Evolutionary conservation across 2,329 filamentous ascomycete genomes (phyloP).

Genomic region (Botryotinia globosa): DNA sequence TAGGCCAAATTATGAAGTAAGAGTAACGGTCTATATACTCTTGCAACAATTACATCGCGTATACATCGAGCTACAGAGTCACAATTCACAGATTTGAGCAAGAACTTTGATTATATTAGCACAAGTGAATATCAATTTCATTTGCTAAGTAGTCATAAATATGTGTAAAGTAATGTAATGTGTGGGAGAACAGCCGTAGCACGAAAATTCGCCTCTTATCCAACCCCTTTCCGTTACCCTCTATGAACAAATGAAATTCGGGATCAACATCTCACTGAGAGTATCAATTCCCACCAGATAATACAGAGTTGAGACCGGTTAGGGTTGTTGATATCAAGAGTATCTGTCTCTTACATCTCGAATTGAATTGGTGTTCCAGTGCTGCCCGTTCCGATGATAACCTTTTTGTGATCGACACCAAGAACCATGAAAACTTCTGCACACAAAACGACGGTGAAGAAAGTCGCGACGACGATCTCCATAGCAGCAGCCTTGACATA

Average conservation of each 20-base stretch:
- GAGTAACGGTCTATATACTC: background rate
- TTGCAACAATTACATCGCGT: background rate
- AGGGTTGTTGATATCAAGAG: background rate
- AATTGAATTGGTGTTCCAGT: background rate
- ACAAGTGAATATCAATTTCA: background rate
- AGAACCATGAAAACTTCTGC: conserved; percentile 52
- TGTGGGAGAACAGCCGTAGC: background rate
- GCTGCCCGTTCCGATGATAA: background rate
- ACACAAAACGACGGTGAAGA: conserved; percentile 50
- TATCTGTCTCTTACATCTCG: background rate
- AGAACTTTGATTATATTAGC: background rate
- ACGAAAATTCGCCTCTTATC: background rate
- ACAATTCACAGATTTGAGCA: background rate
- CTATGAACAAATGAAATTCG: background rate
- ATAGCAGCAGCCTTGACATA: conserved; percentile 69
- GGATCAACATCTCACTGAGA: background rate
- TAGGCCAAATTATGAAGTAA: background rate
- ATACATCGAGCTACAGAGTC: background rate
- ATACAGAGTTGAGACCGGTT: no score
- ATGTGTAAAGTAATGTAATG: background rate
- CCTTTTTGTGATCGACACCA: conserved; percentile 34
- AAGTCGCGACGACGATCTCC: conserved; percentile 45
- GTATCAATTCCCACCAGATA: background rate
- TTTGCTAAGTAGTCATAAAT: background rate
- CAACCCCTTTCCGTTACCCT: background rate